Evolutionary conservation across 495 filamentous ascomycete genomes (phyloP).

Genomic region (Chaetomium fimeti): DNA sequence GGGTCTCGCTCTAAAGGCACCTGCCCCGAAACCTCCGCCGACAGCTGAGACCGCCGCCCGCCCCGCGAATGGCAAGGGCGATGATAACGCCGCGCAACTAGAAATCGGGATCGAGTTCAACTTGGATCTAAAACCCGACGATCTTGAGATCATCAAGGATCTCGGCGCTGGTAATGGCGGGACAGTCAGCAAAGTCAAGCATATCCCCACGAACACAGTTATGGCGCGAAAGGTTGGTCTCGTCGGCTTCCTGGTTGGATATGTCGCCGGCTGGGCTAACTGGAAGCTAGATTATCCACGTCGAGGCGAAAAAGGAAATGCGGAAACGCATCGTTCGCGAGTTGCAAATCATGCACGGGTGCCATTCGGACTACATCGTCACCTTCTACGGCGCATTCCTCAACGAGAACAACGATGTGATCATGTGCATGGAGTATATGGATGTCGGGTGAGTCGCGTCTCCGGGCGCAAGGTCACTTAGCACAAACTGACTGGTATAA

Average conservation of each 20-base stretch:
- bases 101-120: slow-evolving; percentile 98
- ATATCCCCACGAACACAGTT: slow-evolving; percentile 87
- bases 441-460: slow-evolving; percentile 78
- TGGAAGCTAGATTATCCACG: slow-evolving; percentile 80
- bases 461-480: not conserved
- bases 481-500: slow-evolving; percentile 37
- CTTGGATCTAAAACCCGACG: slow-evolving; percentile 86
- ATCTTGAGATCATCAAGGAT: slow-evolving; percentile 89
- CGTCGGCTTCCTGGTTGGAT: not conserved
- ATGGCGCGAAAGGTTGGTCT: slow-evolving; percentile 91
- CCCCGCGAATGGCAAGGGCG: slow-evolving; percentile 61
- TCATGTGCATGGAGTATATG: slow-evolving; percentile 99
- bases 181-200: slow-evolving; percentile 95
- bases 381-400: slow-evolving; percentile 97
- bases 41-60: slow-evolving; percentile 48
- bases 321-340: slow-evolving; percentile 94
- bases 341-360: slow-evolving; percentile 96
- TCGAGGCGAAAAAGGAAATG: slow-evolving; percentile 95
- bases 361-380: slow-evolving; percentile 93
- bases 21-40: slow-evolving; percentile 54
- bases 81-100: slow-evolving; percentile 65
- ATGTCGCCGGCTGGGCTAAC: slow-evolving; percentile 9
- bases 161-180: slow-evolving; percentile 95
- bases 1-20: slow-evolving; percentile 77
- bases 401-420: slow-evolving; percentile 91